These are phyloP conservation scores for Volvariella volvacea DNA, from an alignment of 1,284 basidiomycete genomes.

Conservation along the genomic window DNA sequence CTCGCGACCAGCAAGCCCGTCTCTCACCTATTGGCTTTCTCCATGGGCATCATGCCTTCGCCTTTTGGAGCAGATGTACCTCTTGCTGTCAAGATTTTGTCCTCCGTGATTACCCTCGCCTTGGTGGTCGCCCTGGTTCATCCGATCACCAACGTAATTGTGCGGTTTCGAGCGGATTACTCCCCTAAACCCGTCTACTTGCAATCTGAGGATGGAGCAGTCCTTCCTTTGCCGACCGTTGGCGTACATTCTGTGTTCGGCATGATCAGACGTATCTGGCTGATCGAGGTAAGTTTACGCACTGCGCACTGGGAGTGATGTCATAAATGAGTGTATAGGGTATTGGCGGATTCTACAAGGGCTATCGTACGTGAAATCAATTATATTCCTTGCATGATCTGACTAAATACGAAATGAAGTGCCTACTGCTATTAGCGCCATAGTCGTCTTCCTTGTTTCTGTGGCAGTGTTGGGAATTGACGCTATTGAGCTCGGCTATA, in stretches of 20 bases:
- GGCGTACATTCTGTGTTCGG: background rate
- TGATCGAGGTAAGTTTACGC: background rate
- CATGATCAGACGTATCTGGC: background rate
- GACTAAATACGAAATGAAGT: background rate
- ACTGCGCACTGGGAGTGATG: background rate
- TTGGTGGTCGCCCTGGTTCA: background rate
- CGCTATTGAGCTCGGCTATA: background rate
- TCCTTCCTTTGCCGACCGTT: background rate
- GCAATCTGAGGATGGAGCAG: background rate
- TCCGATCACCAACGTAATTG: conserved; percentile 1
- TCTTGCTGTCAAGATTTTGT: too few relatives aligned
- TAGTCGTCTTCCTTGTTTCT: background rate
- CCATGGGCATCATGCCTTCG: too few relatives aligned
- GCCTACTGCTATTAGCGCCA: background rate
- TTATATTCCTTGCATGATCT: background rate
- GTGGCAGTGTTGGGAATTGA: background rate
- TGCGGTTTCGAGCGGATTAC: background rate
- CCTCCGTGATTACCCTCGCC: too few relatives aligned
- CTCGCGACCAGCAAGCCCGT: too few relatives aligned
- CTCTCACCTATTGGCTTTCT: too few relatives aligned
- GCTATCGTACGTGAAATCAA: background rate
- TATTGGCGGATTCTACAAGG: background rate
- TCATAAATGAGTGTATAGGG: background rate
- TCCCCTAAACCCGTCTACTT: background rate
- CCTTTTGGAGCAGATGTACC: too few relatives aligned